Conservation (phyloP, 2,329 filamentous ascomycete species). For the Corinectria fuckeliana region DNA sequence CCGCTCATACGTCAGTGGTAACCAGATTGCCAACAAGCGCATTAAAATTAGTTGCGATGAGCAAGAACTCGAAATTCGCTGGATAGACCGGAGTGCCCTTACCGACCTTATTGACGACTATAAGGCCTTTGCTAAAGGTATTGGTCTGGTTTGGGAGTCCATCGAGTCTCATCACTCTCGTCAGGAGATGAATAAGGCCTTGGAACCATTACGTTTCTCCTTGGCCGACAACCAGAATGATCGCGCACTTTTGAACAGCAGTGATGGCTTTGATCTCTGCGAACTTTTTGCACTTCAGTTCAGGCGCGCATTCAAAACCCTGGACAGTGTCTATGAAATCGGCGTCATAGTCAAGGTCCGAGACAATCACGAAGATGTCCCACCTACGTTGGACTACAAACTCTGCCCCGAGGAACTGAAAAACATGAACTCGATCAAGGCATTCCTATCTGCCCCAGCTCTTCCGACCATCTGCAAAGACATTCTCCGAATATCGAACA, state of each 20-base stretch:
- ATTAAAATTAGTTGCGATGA: constrained; percentile 31
- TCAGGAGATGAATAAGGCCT: constrained; percentile 34
- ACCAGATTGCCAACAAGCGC: constrained; percentile 38
- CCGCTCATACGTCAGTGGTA: constrained; percentile 29
- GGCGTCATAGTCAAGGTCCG: constrained; percentile 37
- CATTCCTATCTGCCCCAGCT: constrained; percentile 37
- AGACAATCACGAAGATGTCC: constrained; percentile 33
- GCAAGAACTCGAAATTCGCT: constrained; percentile 27
- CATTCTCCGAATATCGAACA: constrained; percentile 26
- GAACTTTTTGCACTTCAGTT: constrained; percentile 32
- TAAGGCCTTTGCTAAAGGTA: constrained; percentile 28
- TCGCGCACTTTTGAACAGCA: constrained; percentile 17
- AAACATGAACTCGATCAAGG: constrained; percentile 30
- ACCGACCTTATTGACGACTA: constrained; percentile 33
- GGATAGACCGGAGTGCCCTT: constrained; percentile 36
- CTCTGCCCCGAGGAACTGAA: constrained; percentile 19
- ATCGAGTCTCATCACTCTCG: constrained; percentile 25
- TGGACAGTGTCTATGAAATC: constrained; percentile 39
- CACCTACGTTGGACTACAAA: constrained; percentile 33
- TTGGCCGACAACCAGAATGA: constrained; percentile 33
- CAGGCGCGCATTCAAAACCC: constrained; percentile 23
- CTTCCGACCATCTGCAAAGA: constrained; percentile 35
- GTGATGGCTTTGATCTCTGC: constrained; percentile 28
- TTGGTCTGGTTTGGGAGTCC: constrained; percentile 30
- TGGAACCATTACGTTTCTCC: constrained; percentile 30